Conservation (phyloP, 208 protist species). For the Acanthamoeba triangularis region DNA sequence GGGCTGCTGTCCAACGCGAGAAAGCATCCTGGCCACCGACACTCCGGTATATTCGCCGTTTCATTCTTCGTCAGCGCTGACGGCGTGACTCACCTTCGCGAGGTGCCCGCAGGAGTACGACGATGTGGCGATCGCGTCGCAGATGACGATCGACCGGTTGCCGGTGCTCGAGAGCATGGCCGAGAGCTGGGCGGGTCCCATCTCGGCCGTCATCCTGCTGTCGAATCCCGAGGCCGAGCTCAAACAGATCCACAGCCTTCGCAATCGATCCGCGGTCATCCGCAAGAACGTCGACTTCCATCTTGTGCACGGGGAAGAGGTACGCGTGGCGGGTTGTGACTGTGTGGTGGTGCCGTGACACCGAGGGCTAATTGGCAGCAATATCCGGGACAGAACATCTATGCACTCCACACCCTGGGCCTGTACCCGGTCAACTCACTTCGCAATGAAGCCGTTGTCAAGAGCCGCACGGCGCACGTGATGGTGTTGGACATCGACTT, state of each 20-base stretch:
- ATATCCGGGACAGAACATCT: not conserved
- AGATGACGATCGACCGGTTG: conserved; percentile 76
- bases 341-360: too few species aligned
- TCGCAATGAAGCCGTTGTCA: conserved; percentile 76
- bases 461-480: conserved; percentile 65
- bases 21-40: conserved; percentile 4
- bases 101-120: not conserved
- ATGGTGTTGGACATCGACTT: conserved; percentile 76
- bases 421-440: conserved; percentile 79
- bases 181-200: conserved; percentile 31
- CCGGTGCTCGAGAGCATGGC: conserved; percentile 31
- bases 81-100: not conserved
- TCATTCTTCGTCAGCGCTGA: not conserved
- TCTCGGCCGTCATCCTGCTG: conserved; percentile 39
- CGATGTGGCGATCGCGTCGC: conserved; percentile 73
- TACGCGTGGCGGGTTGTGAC: not conserved
- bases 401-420: not conserved
- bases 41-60: not conserved
- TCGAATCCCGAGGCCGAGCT: conserved; percentile 34
- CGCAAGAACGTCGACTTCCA: conserved; percentile 73
- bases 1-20: not conserved
- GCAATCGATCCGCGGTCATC: not conserved
- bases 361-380: too few species aligned
- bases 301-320: conserved; percentile 31
- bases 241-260: not conserved